Conservation (phyloP, 805 yeast genomes). For the Brettanomyces anomalus region DNA sequence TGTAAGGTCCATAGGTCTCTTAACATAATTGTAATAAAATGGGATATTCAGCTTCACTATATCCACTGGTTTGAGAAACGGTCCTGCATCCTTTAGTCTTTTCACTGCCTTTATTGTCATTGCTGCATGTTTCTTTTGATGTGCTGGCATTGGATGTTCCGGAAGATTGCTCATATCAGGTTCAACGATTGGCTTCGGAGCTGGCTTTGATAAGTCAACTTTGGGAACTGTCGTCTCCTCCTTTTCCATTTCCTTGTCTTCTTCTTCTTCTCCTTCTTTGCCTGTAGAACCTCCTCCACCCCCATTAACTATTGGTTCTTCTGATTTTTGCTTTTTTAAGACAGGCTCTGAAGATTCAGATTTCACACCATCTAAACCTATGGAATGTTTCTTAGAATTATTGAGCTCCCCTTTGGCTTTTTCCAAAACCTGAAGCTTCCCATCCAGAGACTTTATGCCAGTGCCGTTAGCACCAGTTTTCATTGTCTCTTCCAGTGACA, state of each 20-base stretch:
- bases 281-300: slow-evolving; percentile 8
- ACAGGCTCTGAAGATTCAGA: slow-evolving; percentile 5
- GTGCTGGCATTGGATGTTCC: slow-evolving; percentile 60
- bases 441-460: slow-evolving; percentile 1
- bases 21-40: slow-evolving; percentile 73
- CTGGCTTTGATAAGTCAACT: slow-evolving; percentile 39
- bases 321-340: slow-evolving; percentile 5
- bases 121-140: slow-evolving; percentile 73
- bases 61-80: slow-evolving; percentile 87
- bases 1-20: slow-evolving; percentile 87
- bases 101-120: slow-evolving; percentile 80
- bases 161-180: slow-evolving; percentile 69
- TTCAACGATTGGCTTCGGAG: slow-evolving; percentile 66
- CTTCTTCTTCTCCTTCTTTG: slow-evolving; percentile 7
- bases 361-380: background rate
- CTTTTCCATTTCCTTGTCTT: no score
- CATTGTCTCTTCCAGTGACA: slow-evolving; percentile 20
- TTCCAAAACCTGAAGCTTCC: background rate
- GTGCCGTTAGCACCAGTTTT: slow-evolving; percentile 2
- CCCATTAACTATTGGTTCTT: slow-evolving; percentile 3
- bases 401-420: background rate
- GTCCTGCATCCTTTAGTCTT: slow-evolving; percentile 85
- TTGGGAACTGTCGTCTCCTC: slow-evolving; percentile 4
- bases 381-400: background rate
- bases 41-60: slow-evolving; percentile 83